These are phyloP conservation scores for Coemansia sp. DNA, from an alignment of 192 early-diverging fungal genomes.

Conservation along the genomic window DNA sequence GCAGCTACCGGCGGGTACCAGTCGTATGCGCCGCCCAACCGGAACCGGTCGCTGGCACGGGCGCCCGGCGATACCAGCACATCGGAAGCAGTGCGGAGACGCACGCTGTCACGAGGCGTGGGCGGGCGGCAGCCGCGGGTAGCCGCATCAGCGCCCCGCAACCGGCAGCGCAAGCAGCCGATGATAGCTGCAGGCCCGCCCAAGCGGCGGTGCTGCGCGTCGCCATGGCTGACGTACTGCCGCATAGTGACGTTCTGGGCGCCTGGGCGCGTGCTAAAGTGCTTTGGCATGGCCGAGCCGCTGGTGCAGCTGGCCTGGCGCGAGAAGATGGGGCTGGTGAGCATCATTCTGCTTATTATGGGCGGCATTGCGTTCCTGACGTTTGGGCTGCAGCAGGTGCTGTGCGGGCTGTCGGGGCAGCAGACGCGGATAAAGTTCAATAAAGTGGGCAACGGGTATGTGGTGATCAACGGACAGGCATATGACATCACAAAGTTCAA, in stretches of 20 bases:
- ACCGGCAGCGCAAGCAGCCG: slow-evolving; percentile 36
- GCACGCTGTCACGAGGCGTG: slow-evolving; percentile 15
- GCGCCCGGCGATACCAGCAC: slow-evolving; percentile 59
- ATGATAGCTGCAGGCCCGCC: slow-evolving; percentile 8
- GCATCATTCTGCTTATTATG: slow-evolving; percentile 74
- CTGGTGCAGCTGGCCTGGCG: slow-evolving; percentile 78
- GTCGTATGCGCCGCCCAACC: slow-evolving; percentile 39
- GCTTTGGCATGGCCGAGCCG: slow-evolving; percentile 58
- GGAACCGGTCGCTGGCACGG: slow-evolving; percentile 68
- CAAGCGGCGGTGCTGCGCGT: slow-evolving; percentile 38
- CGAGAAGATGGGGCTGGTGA: slow-evolving; percentile 88
- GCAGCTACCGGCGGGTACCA: slow-evolving; percentile 18
- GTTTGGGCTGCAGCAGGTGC: slow-evolving; percentile 72
- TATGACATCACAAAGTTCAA: slow-evolving; percentile 61
- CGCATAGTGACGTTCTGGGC: slow-evolving; percentile 59
- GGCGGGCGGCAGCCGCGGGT: slow-evolving; percentile 28
- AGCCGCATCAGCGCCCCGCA: slow-evolving; percentile 23
- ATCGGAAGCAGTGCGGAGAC: slow-evolving; percentile 11
- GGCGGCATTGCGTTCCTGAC: slow-evolving; percentile 76
- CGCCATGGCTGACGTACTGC: slow-evolving; percentile 58
- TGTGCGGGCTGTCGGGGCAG: slow-evolving; percentile 55
- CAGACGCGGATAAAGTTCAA: slow-evolving; percentile 53
- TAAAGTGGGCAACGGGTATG: slow-evolving; percentile 56
- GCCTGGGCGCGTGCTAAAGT: slow-evolving; percentile 54
- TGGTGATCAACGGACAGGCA: slow-evolving; percentile 62